Evolutionary conservation across 306 rosid species (phyloP).

Genomic region (Rosa multiflora): DNA sequence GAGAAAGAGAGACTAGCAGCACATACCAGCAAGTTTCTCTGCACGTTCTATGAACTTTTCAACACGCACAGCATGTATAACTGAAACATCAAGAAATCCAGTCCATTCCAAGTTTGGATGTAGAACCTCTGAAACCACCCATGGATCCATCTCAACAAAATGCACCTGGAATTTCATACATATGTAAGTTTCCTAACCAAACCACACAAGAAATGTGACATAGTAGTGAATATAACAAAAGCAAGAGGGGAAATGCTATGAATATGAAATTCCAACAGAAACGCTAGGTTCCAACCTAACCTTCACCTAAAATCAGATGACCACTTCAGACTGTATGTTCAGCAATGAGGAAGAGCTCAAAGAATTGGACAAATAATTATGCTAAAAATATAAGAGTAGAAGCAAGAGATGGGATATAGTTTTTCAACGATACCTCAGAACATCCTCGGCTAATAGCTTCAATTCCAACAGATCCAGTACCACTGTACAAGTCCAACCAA

Average conservation of each 20-base stretch:
- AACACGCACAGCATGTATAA: conserved; percentile 77
- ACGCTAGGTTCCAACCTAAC: not conserved
- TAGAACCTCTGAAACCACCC: conserved; percentile 87
- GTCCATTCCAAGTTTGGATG: conserved; percentile 83
- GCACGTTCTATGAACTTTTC: conserved; percentile 84
- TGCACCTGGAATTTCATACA: conserved; percentile 58
- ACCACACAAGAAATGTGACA: not conserved
- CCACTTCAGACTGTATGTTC: not conserved
- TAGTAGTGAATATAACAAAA: not conserved
- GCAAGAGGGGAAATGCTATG: not conserved
- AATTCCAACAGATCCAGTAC: conserved; percentile 98
- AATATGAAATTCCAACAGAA: not conserved
- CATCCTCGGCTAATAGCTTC: conserved; percentile 96
- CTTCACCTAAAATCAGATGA: conserved; percentile 4
- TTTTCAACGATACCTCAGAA: conserved; percentile 60
- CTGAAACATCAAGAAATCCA: conserved; percentile 75
- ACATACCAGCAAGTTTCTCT: conserved; percentile 63
- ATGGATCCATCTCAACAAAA: conserved; percentile 98
- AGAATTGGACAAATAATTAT: not conserved
- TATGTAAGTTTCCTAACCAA: not conserved
- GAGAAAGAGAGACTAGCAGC: conserved; percentile 17
- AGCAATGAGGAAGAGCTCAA: not conserved
- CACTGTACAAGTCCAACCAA: conserved; percentile 97
- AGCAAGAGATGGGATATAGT: not conserved
- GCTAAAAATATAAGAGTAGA: not conserved